Base-by-base conservation (phyloP, 2,329 filamentous ascomycete genomes). In the Hypoxylon sp. region DNA sequence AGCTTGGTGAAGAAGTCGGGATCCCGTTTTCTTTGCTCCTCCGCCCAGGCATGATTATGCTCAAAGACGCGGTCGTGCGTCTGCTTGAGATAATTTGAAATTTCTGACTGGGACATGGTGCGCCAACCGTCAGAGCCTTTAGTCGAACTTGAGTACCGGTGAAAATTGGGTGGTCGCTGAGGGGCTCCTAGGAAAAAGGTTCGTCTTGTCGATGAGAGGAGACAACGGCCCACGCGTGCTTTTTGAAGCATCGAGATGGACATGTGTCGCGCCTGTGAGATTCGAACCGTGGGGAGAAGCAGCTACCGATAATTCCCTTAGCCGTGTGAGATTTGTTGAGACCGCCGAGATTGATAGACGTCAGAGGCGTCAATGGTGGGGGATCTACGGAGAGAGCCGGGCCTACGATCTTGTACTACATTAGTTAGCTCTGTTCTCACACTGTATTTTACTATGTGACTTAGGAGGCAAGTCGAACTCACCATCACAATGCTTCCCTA, bases 11-110 rank as follows among this genome's bases (percentile, higher is more conserved):
- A 93, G 83, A 90, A 92, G 8, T 85, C 82, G 3, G 90, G 89
- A 80, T 93, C 89, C 68, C 84, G 82, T 70, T 80, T 78, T 72
- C 75, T 81, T 82, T 90, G 89, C 70, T 86, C 80, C 51, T 84
- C 84, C 11, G 90, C 90, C 91, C 91, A 93, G 61, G 83, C 82
- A 70, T 84, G 82, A 83, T 92, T 93, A 84, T 89, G 87, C 73
- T 91, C 87, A 74, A 93, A 92, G 75, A 92, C 86, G 66, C 85
- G 85, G 75, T 91, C 88, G 79, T 92, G 90, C 74, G 84, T 85
- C 81, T 90, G 83, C 80, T 86, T 81, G 67, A 91, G 86, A 77
- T 91, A 91, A 69, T 80, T 79, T 70, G 80, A 79, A 70, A 87
- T 83, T 65, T 86, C 83, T 6, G 69, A 67, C 25, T 72, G 54